Percentiles rank a stretch among this genome's conserved stretches.
These are phyloP conservation scores for Hericium coralloides DNA, from an alignment of 768 basidiomycete genomes.

Conservation along the genomic window DNA sequence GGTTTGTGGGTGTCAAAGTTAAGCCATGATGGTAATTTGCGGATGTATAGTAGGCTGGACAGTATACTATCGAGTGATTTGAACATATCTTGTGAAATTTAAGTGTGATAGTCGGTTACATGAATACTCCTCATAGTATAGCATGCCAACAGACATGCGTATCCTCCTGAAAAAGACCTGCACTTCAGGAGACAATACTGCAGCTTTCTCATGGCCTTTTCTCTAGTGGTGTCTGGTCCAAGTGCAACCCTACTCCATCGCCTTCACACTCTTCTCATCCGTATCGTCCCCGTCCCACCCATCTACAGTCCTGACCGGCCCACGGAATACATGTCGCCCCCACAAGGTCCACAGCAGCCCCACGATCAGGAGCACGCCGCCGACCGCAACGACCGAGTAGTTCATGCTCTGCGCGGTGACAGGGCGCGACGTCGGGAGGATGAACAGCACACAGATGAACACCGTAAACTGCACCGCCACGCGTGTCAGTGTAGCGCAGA, in stretches of 20 bases:
- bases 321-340: conserved; percentile 36
- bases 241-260: conserved; percentile 1
- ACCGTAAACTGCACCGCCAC: conserved; percentile 31
- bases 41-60: no score
- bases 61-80: no score
- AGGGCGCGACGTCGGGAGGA: conserved; percentile 46
- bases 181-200: no score
- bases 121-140: no score
- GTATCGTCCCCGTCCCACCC: neutral
- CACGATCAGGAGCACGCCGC: conserved; percentile 37
- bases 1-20: neutral
- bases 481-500: no score
- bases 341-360: conserved; percentile 36
- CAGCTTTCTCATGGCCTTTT: no score
- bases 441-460: conserved; percentile 47
- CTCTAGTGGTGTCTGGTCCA: no score
- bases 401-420: conserved; percentile 47
- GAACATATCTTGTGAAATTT: no score
- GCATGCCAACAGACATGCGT: no score
- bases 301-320: conserved; percentile 32
- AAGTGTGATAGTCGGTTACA: no score
- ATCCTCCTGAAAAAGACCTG: no score
- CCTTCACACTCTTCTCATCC: neutral
- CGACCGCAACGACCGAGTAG: conserved; percentile 46
- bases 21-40: neutral